phyloP scores from a whole-genome alignment of 2,329 filamentous ascomycete genomes.

The Fusarium devonianum region DNA sequence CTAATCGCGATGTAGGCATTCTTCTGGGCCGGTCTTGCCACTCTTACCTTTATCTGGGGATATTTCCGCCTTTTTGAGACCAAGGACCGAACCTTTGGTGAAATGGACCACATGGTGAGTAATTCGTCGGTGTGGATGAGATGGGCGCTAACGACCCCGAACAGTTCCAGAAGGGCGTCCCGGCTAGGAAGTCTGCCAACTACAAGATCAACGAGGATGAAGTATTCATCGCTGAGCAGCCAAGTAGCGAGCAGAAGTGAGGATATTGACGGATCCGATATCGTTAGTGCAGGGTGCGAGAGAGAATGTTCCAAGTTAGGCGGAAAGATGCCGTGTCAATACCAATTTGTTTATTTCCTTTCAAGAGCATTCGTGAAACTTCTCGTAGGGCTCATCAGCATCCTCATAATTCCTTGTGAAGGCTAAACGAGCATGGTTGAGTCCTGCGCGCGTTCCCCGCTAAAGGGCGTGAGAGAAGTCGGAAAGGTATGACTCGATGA shows the following conservation, averaged over 20 bases:
- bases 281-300: constrained; percentile 1
- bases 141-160: constrained; percentile 17
- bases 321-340: constrained; percentile 7
- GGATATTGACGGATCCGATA: not conserved
- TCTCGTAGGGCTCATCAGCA: not conserved
- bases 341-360: constrained; percentile 13
- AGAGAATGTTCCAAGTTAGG: not conserved
- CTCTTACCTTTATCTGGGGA: constrained; percentile 50
- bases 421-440: constrained; percentile 7
- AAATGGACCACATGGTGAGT: constrained; percentile 53
- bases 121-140: not conserved
- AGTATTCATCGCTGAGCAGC: constrained; percentile 34
- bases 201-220: constrained; percentile 49
- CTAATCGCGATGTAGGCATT: constrained; percentile 44
- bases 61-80: constrained; percentile 55
- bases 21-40: constrained; percentile 51
- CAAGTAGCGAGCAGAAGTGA: constrained; percentile 26
- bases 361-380: not conserved
- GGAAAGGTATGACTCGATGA: constrained; percentile 19
- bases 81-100: constrained; percentile 54
- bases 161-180: constrained; percentile 47
- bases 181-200: constrained; percentile 49
- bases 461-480: no score
- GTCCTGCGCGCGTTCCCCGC: no score
- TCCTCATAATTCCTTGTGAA: not conserved